Conservation (phyloP, 148 eudicot genomes). For the Cornus suecica region DNA sequence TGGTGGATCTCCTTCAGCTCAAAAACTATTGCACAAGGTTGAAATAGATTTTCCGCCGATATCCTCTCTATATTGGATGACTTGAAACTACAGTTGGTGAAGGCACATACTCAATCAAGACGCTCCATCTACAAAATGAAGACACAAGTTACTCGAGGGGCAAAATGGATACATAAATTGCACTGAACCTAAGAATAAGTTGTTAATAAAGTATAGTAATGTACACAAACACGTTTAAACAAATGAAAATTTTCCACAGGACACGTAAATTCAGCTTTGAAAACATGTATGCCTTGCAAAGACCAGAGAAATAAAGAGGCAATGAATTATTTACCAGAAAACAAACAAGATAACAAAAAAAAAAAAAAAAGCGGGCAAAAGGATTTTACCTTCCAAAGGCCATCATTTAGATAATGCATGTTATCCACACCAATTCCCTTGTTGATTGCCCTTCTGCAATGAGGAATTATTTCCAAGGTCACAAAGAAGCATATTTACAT, state of each 20-base stretch:
- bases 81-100: neutral
- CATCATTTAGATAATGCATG: constrained; percentile 96
- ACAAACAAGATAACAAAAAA: no score
- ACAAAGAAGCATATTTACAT: neutral
- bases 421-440: constrained; percentile 97
- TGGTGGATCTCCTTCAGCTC: neutral
- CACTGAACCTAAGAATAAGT: neutral
- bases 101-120: constrained; percentile 46
- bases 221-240: neutral
- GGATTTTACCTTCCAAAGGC: constrained; percentile 99
- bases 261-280: no score
- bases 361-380: neutral
- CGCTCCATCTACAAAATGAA: constrained; percentile 62
- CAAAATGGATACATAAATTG: neutral
- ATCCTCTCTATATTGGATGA: neutral
- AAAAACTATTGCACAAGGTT: neutral
- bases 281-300: no score
- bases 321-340: neutral
- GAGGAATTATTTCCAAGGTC: neutral
- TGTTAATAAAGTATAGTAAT: no score
- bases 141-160: neutral
- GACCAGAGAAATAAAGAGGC: neutral
- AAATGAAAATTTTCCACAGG: neutral
- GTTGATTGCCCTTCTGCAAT: constrained; percentile 80
- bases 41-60: no score